A percentile compares a stretch with the other conserved stretches of the same genome.
phyloP scores from a whole-genome alignment of 2,329 filamentous ascomycete species.

The Colletotrichum graminicola region DNA sequence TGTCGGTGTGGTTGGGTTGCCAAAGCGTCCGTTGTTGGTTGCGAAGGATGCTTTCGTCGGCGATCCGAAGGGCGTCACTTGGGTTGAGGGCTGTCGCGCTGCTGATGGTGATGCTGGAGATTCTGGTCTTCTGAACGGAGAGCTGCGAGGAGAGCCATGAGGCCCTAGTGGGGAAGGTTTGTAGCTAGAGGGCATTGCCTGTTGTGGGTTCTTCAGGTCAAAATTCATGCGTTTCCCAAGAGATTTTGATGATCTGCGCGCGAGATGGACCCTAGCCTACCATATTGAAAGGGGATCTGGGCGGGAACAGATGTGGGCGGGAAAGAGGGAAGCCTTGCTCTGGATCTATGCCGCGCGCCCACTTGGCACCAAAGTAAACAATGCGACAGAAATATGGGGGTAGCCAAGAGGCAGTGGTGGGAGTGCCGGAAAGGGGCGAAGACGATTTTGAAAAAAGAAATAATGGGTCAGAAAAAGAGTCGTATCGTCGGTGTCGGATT shows the following conservation, averaged over 20 bases:
- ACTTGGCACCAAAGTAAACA: slow-evolving; percentile 40
- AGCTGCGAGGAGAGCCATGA: slow-evolving; percentile 77
- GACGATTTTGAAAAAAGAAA: slow-evolving; percentile 23
- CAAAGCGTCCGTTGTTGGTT: slow-evolving; percentile 49
- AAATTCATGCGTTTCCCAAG: slow-evolving; percentile 38
- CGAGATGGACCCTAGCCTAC: slow-evolving; percentile 38
- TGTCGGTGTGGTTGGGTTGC: slow-evolving; percentile 58
- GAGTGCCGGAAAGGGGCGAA: neutral
- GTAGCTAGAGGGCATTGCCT: slow-evolving; percentile 70
- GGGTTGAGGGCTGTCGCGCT: slow-evolving; percentile 65
- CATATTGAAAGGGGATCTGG: slow-evolving; percentile 24
- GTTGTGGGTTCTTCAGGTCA: slow-evolving; percentile 46
- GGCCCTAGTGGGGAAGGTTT: slow-evolving; percentile 77
- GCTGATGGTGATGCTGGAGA: slow-evolving; percentile 75
- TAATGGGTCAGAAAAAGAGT: neutral
- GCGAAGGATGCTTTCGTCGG: slow-evolving; percentile 61
- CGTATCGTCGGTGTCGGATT: neutral
- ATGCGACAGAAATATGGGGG: slow-evolving; percentile 38
- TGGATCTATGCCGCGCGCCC: slow-evolving; percentile 32
- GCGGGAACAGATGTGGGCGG: slow-evolving; percentile 26
- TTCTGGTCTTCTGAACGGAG: slow-evolving; percentile 72
- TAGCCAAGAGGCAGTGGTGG: slow-evolving; percentile 7
- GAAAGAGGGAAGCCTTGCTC: slow-evolving; percentile 39
- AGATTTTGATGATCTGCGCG: slow-evolving; percentile 21
- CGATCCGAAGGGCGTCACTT: slow-evolving; percentile 69